Percentiles rank a stretch among this genome's conserved stretches.
These are phyloP conservation scores for Lyophyllum shimeji DNA, from an alignment of 768 basidiomycete species.

Conservation along the genomic window DNA sequence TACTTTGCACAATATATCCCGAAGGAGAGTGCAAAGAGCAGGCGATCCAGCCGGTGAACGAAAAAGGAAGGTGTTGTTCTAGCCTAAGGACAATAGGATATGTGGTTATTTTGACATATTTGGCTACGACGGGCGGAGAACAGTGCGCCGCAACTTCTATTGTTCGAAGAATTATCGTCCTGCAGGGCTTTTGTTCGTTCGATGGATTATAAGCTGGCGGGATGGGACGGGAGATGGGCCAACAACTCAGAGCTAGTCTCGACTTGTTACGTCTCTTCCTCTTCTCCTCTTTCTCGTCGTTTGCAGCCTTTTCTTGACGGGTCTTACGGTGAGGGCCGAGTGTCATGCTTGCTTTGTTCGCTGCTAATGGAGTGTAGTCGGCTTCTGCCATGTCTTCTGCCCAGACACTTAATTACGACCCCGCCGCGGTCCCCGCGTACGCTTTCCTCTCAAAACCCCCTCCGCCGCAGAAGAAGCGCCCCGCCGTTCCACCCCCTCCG, in stretches of 20 bases:
- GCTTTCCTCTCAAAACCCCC: constrained; percentile 45
- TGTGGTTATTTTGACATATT: constrained; percentile 1
- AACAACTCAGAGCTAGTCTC: constrained; percentile 14
- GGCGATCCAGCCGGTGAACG: background rate
- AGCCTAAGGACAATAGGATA: background rate
- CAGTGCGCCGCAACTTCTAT: background rate
- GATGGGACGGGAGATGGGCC: background rate
- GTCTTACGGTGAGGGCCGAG: background rate
- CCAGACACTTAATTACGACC: constrained; percentile 1
- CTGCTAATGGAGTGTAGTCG: constrained; percentile 1
- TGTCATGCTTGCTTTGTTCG: constrained; percentile 5
- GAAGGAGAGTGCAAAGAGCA: background rate
- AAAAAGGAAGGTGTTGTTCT: constrained; percentile 9
- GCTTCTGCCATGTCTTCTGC: constrained; percentile 6
- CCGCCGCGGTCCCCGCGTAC: constrained; percentile 23
- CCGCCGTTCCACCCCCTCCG: constrained; percentile 29
- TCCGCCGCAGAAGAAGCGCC: constrained; percentile 35
- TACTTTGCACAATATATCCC: background rate
- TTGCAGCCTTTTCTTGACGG: background rate
- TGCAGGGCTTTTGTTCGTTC: background rate
- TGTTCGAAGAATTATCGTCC: constrained; percentile 1
- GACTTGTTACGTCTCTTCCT: constrained; percentile 5
- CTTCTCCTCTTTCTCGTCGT: background rate
- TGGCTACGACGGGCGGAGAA: background rate
- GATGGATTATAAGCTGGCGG: constrained; percentile 3